Evolutionary conservation across 2,329 filamentous ascomycete genomes (phyloP).

Genomic region (Setomelanomma holmii): DNA sequence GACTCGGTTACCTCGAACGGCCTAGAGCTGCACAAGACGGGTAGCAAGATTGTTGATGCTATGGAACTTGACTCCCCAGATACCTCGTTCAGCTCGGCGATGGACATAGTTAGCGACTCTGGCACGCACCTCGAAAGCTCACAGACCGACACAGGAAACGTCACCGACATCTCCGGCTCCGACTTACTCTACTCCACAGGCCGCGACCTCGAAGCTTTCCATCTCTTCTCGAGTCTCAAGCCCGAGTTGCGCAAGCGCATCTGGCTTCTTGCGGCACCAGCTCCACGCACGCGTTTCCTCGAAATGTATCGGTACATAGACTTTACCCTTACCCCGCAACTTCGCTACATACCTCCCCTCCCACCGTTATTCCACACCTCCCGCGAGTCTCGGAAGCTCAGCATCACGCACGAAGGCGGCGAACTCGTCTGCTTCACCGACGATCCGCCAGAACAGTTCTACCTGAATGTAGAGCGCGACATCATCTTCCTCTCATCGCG

Average conservation of each 20-base stretch:
- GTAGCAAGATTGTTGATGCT: not conserved
- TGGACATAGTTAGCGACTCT: not conserved
- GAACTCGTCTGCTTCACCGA: constrained; percentile 9
- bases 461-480: constrained; percentile 16
- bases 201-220: constrained; percentile 1
- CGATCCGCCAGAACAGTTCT: constrained; percentile 1
- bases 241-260: constrained; percentile 5
- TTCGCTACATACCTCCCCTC: constrained; percentile 19
- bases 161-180: not conserved
- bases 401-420: constrained; percentile 13
- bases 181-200: not conserved
- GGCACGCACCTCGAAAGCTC: not conserved
- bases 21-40: not conserved
- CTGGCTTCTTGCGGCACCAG: constrained; percentile 10
- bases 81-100: not conserved
- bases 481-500: constrained; percentile 19
- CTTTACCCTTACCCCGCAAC: constrained; percentile 1
- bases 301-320: constrained; percentile 18
- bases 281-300: constrained; percentile 18
- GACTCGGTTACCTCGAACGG: not conserved
- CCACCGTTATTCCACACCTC: constrained; percentile 14
- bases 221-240: not conserved
- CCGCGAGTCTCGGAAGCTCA: constrained; percentile 11
- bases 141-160: not conserved
- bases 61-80: not conserved